Base-by-base conservation (phyloP, 805 yeast species). In the Candida dajiaensis region DNA sequence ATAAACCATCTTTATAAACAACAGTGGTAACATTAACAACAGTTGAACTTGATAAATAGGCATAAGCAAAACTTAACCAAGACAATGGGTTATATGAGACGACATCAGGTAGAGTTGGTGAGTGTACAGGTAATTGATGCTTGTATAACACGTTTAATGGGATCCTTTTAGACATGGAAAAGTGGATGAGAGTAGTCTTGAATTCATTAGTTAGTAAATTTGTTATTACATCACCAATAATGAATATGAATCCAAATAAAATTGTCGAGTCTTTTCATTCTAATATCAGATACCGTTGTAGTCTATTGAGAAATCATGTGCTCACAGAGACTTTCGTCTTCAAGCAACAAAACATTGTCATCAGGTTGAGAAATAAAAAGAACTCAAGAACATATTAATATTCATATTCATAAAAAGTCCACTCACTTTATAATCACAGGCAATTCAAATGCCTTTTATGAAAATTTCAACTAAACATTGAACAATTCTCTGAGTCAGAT, bases 271-370 rank as follows among this genome's bases (percentile, higher is more conserved):
- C n/a, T n/a, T n/a, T n/a, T 33, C 21, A 18, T 40, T 22, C 12
- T 39, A 12, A 16, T 56, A 40, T 85, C 95, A 87, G 95, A 87
- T 87, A 87, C 95, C 95, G 95, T 87, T 87, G 95, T 87, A 87
- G 96, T 87, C 95, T 82, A 76, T 78, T 78, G 81, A 77, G 81
- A 76, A 80, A 79, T 78, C 82, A 69, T 62, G 76, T 75, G 81
- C 85, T 74, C 78, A 79, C 87, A 81, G 61, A 57, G 79, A 64
- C 62, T 55, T 56, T 47, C 54, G 62, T 63, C 73, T 71, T 73
- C 77, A 63, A 70, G 76, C 74, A 65, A 69, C 68, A 56, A 45
- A 51, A 37, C 35, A 43, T 51, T 59, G 52, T 65, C 67, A 64
- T 65, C 69, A 64, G 42, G 16, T 40, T n/a, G 45, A 57, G 20